Evolutionary conservation across 352 stramenopile genomes (phyloP), one percentile per base, ranked within the genome.

Genomic region (Globisporangium parvum): DNA sequence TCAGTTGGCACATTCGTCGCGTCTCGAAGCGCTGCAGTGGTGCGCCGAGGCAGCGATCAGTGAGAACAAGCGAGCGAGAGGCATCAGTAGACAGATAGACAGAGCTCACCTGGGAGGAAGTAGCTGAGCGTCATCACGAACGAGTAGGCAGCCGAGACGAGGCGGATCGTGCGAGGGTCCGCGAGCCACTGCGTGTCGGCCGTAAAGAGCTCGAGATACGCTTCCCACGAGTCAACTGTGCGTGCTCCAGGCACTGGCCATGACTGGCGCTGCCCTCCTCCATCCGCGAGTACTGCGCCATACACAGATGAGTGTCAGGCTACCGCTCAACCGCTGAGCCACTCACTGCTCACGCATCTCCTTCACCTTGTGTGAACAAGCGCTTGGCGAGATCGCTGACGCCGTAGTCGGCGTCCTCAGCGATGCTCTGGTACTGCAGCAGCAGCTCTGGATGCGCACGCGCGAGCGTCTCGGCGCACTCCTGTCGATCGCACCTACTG

Each of bases 91-190:
- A 40, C 40, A 57, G 5, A 49, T 14, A 21, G 18, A 23, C 21
- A 14, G 20, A 41, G 46, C 24, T 52, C 18, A 64, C 70, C 54
- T 63, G 65, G 67, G 8, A 80, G 44, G 53, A 77, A 82, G 33
- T 66, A 65, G 26, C 58, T 70, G 21, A 91, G 68, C 20, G 81
- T 91, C 63, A 85, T 70, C 46, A 82, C 70, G 57, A 77, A 91
- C 20, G 78, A 87, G 69, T 84, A 89, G 15, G 75, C 73, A 14
- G 79, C 80, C 6, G 81, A 91, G 10, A 86, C 53, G 26, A 91
- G 65, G 8, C 78, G 67, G 28, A 84, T 12, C 6, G 67, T 68
- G 31, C 59, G 61, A 31, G 51, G 28, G 47, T 85, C 64, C 1
- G 53, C 31, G n/a, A 84, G 45, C 60, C 67, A 78, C n/a, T 40